A percentile compares a stretch with the other conserved stretches of the same genome.
Evolutionary conservation across 1,284 basidiomycete genomes (phyloP).

Genomic region (Boletus sp.): DNA sequence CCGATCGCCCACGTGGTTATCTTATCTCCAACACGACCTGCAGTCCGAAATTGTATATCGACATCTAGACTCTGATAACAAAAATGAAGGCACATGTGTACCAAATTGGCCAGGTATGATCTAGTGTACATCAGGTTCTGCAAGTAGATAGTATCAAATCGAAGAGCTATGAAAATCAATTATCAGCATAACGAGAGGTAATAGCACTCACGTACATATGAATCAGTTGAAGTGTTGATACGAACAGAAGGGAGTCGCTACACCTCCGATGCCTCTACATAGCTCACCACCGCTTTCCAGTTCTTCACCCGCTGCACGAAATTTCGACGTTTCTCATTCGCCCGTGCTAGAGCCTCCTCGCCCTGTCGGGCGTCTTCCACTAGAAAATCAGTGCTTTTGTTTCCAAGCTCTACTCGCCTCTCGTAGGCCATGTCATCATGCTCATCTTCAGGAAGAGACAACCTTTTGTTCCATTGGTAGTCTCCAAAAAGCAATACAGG

Average conservation of each 20-base stretch:
- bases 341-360: slow-evolving; percentile 18
- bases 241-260: not conserved
- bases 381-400: slow-evolving; percentile 55
- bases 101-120: not conserved
- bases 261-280: slow-evolving; percentile 10
- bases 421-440: slow-evolving; percentile 59
- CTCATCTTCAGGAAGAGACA: slow-evolving; percentile 42
- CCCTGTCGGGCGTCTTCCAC: slow-evolving; percentile 42
- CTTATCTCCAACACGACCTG: slow-evolving; percentile 9
- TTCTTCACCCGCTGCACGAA: slow-evolving; percentile 50
- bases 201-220: not conserved
- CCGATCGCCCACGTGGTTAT: slow-evolving; percentile 25
- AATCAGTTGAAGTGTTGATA: not conserved
- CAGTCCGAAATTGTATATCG: not conserved
- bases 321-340: slow-evolving; percentile 36
- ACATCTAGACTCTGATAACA: not conserved
- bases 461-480: slow-evolving; percentile 71
- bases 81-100: not conserved
- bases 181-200: not conserved
- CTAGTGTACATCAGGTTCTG: not conserved
- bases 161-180: not conserved
- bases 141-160: not conserved
- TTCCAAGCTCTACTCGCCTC: slow-evolving; percentile 46
- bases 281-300: slow-evolving; percentile 55
- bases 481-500: slow-evolving; percentile 75